Evolutionary conservation across 495 filamentous ascomycete genomes (phyloP).

Genomic region (Aspergillus nidulans): DNA sequence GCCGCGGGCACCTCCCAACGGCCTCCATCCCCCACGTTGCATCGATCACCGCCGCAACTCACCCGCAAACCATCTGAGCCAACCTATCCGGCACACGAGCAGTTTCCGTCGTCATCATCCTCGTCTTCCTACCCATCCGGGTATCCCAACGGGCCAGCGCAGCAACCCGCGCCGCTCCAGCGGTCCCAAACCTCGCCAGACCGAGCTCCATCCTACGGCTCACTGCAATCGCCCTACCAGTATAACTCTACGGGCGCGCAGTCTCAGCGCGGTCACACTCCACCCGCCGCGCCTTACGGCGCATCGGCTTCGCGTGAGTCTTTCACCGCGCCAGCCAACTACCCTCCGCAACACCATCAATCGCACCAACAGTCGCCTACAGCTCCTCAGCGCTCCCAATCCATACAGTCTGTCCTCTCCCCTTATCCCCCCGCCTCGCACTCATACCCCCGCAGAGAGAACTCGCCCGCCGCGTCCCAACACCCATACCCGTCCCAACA

Average conservation of each 20-base stretch:
- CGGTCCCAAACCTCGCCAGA: constrained; percentile 38
- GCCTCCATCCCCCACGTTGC: constrained; percentile 19
- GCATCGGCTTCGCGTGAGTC: constrained; percentile 31
- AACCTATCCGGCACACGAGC: constrained; percentile 30
- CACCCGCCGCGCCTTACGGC: constrained; percentile 34
- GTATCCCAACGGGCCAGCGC: constrained; percentile 35
- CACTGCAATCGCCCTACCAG: constrained; percentile 44
- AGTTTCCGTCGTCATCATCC: constrained; percentile 21
- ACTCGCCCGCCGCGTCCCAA: constrained; percentile 34
- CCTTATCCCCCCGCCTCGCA: constrained; percentile 34
- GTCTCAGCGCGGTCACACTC: constrained; percentile 35
- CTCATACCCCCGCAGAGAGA: constrained; percentile 37
- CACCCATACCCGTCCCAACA: constrained; percentile 37
- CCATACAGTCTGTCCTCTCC: constrained; percentile 43
- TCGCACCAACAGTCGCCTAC: constrained; percentile 36
- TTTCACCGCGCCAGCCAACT: constrained; percentile 31
- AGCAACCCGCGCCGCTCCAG: constrained; percentile 42
- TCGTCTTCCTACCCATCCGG: constrained; percentile 23
- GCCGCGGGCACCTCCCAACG: constrained; percentile 32
- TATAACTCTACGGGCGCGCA: constrained; percentile 32
- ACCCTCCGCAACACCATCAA: constrained; percentile 24
- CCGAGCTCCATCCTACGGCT: constrained; percentile 38
- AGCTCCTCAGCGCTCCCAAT: constrained; percentile 43
- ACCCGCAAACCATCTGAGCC: constrained; percentile 25
- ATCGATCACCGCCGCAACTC: constrained; percentile 17